Base-by-base conservation (phyloP, 2,329 filamentous ascomycete genomes). In the Chrysosporium keratinophilum region DNA sequence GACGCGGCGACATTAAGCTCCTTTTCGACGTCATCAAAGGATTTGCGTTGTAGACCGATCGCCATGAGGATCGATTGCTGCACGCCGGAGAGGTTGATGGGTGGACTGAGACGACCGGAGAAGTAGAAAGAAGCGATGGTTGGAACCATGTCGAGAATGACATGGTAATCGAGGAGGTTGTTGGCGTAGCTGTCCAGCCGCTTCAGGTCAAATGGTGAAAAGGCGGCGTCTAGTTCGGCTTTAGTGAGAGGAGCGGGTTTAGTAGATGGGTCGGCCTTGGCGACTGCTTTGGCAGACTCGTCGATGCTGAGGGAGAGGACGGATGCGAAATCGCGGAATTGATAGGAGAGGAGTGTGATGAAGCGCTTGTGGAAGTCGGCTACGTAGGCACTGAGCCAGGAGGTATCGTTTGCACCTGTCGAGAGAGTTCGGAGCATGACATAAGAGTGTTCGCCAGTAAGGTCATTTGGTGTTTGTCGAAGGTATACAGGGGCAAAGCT, bases 121-220 rank as follows among this genome's bases (percentile, higher is more conserved):
- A 98, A 98, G 75, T 91, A 96, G 23, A 95, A 79, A 20, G 78
- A 77, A 1, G 93, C 85, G 58, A 98, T 82, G 1, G 78, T 80
- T 0, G 93, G 93, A 54, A 98, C 78, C 64, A 98, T 81, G 67
- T 98, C 94, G 28, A 97, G 79, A 53, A 98, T 93, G 61, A 96
- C 90, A 65, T 96, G 94, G 74, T 97, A 95, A 70, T 98, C 94
- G 41, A 98, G 82, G 78, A 96, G 87, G 71, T 95, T 95, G 71
- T 94, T 95, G 14, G 93, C 88, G 64, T 98, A 98, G 42, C 87
- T 90, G 66, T 96, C 91, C 2, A 98, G 77, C 28, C 93, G 84
- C 75, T 97, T 97, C 58, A 96, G 80, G 68, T 98, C 93, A 67
- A 93, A 97, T 0, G 93, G 90, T 2, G 87, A 88, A 68, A 98